phyloP scores from a whole-genome alignment of 2,329 filamentous ascomycete genomes.

The Xylariaceae sp. region DNA sequence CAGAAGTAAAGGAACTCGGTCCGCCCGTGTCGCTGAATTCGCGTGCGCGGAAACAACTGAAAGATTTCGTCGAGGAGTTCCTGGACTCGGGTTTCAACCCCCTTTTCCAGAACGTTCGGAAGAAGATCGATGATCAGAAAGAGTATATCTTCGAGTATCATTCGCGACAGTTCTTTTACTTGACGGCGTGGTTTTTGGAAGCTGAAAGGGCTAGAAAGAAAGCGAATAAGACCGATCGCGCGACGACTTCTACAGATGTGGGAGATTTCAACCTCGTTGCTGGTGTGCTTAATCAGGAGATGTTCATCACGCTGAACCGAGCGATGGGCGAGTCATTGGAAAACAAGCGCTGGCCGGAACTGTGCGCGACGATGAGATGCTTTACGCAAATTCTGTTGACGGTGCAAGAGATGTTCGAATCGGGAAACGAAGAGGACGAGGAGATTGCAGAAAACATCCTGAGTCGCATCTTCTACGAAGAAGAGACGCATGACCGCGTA shows the following conservation, averaged over 20 bases:
- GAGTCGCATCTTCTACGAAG: constrained; percentile 96
- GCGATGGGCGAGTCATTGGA: constrained; percentile 75
- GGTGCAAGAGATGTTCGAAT: constrained; percentile 85
- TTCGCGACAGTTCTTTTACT: constrained; percentile 81
- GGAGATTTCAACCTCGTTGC: constrained; percentile 84
- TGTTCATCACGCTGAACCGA: constrained; percentile 81
- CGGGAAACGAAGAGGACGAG: constrained; percentile 82
- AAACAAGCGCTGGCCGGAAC: constrained; percentile 78
- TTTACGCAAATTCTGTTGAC: constrained; percentile 92
- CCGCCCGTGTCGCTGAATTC: constrained; percentile 63
- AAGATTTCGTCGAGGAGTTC: constrained; percentile 84
- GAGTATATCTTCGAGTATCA: constrained; percentile 75
- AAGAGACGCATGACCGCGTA: constrained; percentile 84
- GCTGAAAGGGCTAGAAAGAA: constrained; percentile 71
- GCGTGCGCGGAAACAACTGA: constrained; percentile 69
- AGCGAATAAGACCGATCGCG: constrained; percentile 43
- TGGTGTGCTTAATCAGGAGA: constrained; percentile 87
- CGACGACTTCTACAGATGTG: constrained; percentile 45
- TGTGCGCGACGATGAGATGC: constrained; percentile 85
- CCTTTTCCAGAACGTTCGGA: constrained; percentile 76
- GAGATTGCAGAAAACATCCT: constrained; percentile 98
- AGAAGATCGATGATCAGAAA: constrained; percentile 84
- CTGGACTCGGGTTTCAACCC: constrained; percentile 95
- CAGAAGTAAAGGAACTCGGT: constrained; percentile 70
- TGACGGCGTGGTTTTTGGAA: constrained; percentile 86